Evolutionary conservation across 768 basidiomycete species (phyloP), one percentile per base, ranked within the genome.

Genomic region (Termitomyces sp.): DNA sequence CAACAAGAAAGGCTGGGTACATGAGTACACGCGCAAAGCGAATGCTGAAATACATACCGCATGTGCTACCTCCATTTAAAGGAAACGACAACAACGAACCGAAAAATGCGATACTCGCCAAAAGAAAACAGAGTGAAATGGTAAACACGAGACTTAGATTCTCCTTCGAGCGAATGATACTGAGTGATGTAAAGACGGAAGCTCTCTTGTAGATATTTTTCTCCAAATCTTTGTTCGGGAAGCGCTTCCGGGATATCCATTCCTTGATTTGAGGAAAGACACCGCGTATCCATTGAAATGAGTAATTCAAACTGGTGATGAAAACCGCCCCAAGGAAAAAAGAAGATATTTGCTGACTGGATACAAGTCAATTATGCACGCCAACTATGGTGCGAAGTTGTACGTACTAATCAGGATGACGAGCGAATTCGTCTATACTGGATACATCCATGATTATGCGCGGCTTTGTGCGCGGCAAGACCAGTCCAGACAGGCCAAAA

Each of bases 251-350:
- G n/a, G 16, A 46, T 6, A 63, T 44, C 55, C 62, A 60, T 7
- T 12, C 20, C 41, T 13, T 42, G 6, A 60, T 18, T 24, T 39
- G 50, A 9, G 50, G 59, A 15, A 54, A 54, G 5, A 56, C 55
- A 18, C 51, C 39, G 26, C 51, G 48, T 26, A 58, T 60, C 62
- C 59, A 58, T 1, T 47, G 44, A 50, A 16, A 63, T 1, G 59
- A 63, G 49, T 60, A 56, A 20, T 63, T 60, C 10, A 63, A 48
- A 37, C 62, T 60, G 46, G 62, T 60, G 20, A 63, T 60, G 29
- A 63, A 63, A 16, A 63, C 59, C 5, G 56, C 46, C 8, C 62
- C 62, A n/a, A 63, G 62, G 18, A 63, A 60, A 41, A 63, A 63
- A 9, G 59, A 39, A n/a, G 62, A 53, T 24, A 58, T 56, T 26